Percentiles rank a stretch among this genome's conserved stretches.
Evolutionary conservation across 2,329 filamentous ascomycete genomes (phyloP).

Genomic region (Pseudofabraea citricarpa): DNA sequence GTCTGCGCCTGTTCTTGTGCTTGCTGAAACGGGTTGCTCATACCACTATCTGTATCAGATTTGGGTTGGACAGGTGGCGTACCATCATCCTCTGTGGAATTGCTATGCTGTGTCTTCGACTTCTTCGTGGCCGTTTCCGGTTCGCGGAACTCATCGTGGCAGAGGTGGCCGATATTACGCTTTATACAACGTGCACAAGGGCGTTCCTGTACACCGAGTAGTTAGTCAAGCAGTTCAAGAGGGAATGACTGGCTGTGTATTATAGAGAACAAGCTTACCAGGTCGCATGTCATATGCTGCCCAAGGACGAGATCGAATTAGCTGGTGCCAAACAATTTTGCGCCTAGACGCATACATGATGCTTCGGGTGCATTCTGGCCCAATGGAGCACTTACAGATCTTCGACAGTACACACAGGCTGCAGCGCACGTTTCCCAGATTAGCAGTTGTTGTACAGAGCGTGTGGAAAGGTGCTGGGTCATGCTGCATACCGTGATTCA

Average conservation of each 20-base stretch:
- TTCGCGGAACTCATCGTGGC: conserved; percentile 95
- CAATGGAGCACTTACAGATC: conserved; percentile 68
- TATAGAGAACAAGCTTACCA: conserved; percentile 52
- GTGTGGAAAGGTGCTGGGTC: conserved; percentile 17
- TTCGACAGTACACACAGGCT: conserved; percentile 86
- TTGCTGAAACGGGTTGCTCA: conserved; percentile 52
- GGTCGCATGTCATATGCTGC: conserved; percentile 90
- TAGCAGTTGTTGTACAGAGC: conserved; percentile 24
- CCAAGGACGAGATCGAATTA: conserved; percentile 27
- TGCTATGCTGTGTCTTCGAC: conserved; percentile 59
- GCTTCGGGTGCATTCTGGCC: conserved; percentile 18
- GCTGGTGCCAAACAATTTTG: conserved; percentile 26
- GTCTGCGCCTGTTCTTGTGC: conserved; percentile 41
- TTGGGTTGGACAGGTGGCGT: conserved; percentile 46
- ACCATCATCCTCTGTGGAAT: conserved; percentile 56
- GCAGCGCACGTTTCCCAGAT: conserved; percentile 37
- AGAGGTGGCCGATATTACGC: conserved; percentile 96
- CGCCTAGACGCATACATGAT: conserved; percentile 25
- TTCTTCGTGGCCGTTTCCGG: conserved; percentile 65
- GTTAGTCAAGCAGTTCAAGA: no score
- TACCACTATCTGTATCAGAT: conserved; percentile 36
- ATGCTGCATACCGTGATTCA: conserved; percentile 71
- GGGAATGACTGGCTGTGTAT: conserved; percentile 24
- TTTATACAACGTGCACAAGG: conserved; percentile 98
- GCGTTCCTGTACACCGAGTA: conserved; percentile 63